Evolutionary conservation across 306 rosid genomes (phyloP).

Genomic region (Sicyos edulis): DNA sequence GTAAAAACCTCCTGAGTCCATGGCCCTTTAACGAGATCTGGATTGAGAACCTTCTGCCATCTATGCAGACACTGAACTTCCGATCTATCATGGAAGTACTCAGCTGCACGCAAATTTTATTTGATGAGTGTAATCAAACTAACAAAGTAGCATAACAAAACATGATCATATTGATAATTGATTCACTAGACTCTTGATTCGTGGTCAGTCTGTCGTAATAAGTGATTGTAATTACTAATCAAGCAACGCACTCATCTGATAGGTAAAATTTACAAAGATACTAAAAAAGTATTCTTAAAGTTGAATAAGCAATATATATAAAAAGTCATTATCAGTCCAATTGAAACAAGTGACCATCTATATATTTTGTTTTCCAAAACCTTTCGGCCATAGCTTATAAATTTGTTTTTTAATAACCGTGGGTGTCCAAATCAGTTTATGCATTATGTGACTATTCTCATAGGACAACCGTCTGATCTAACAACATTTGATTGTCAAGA

Average conservation of each 20-base stretch:
- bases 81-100: constrained; percentile 79
- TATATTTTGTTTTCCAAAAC: background rate
- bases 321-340: background rate
- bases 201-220: background rate
- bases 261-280: background rate
- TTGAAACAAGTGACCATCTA: background rate
- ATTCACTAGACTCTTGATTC: background rate
- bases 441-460: too few species aligned
- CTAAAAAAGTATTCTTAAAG: background rate
- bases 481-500: too few species aligned
- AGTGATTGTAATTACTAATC: background rate
- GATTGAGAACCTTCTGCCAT: constrained; percentile 99
- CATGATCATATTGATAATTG: background rate
- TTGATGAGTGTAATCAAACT: constrained; percentile 1
- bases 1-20: constrained; percentile 86
- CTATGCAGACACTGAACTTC: constrained; percentile 99
- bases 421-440: too few species aligned
- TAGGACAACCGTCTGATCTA: too few species aligned
- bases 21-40: constrained; percentile 96
- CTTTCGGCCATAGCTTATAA: background rate
- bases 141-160: constrained; percentile 1
- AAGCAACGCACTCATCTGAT: constrained; percentile 8
- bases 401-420: too few species aligned
- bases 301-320: background rate
- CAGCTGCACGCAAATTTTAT: constrained; percentile 48